Evolutionary conservation across 2,329 filamentous ascomycete species (phyloP), one percentile per base, ranked within the genome.

Genomic region (Alternaria longipes): DNA sequence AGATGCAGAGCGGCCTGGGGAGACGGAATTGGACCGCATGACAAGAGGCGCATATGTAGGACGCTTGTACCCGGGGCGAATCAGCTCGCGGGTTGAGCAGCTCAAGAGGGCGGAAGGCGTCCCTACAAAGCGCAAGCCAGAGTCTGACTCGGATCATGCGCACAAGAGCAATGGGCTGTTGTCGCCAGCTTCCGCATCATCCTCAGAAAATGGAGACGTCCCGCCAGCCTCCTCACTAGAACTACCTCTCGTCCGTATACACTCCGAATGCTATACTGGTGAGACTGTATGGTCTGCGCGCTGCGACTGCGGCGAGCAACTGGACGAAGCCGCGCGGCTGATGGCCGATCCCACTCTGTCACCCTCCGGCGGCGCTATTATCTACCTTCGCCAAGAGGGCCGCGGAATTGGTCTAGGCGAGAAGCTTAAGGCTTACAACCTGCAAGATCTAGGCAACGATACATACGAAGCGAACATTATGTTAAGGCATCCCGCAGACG

Each of bases 271-370:
- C 81, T 99, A 99, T 80, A 99, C 95, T 0, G 95, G 95, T 60
- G 95, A 99, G 83, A 99, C 95, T 1, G 95, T 96, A 1, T 98
- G 95, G 95, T 97, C 94, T 8, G 94, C 95, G 36, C 89, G 95
- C 28, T 99, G 95, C 81, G 95, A 99, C 81, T 99, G 95, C 78
- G 95, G 95, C 58, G 95, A 99, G 81, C 95, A 99, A 78, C 86
- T 99, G 2, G 95, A 99, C 78, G 95, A 99, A 82, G 95, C 95
- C 1, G 95, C 94, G 1, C 87, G 95, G 26, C 83, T 99, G 2
- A 99, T 99, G 95, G 90, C 91, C 16, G 82, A 93, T 28, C 89
- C 84, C 0, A 50, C 84, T 69, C 76, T 83, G 54, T 86, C 83
- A 2, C 83, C 84, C 1, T 81, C 84, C 0, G 94, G 94, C 16